Evolutionary conservation across 176 grass and related monocot genomes (phyloP), one percentile per base, ranked within the genome.

Genomic region (Pontederia crassipes): DNA sequence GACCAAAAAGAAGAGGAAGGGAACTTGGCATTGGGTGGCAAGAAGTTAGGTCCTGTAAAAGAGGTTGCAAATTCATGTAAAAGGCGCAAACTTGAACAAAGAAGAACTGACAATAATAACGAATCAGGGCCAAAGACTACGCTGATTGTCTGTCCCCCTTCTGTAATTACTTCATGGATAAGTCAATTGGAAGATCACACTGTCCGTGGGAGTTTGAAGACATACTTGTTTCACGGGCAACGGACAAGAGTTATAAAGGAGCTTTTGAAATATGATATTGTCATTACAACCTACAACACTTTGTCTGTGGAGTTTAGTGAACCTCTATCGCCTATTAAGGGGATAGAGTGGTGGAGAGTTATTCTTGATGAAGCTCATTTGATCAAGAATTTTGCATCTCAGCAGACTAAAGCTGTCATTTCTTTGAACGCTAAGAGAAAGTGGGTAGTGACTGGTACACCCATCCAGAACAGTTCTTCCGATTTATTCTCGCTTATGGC

Each of bases 361-460:
- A 88, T 97, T 65, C 75, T 97, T 50, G 92, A 97, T 54, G 92
- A 97, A 77, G 87, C 92, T 1, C 92, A 97, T 78, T 53, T 91
- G 70, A 91, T 97, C 61, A 97, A 97, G 79, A 97, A 97, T 27
- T 81, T 72, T 70, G 68, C 73, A 12, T 81, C 92, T 65, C 74
- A 65, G 13, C 92, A 97, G 77, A 91, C 92, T 6, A 61, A 83
- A 64, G 92, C 92, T 10, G 92, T 91, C 46, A 83, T 87, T 69
- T 78, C 92, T 83, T 66, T 97, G 66, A 88, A 91, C 6, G 51
- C 83, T 1, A 73, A 97, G 79, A 88, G 84, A 67, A 78, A 83
- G 54, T 97, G 92, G 87, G 84, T 80, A 13, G 92, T 97, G 58
- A 91, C 92, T 11, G 92, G 92, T 48, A 97, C 92, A 0, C 92